These are phyloP conservation scores for Hyaloscypha hepaticicola DNA, from an alignment of 495 filamentous ascomycete species.

Conservation along the genomic window DNA sequence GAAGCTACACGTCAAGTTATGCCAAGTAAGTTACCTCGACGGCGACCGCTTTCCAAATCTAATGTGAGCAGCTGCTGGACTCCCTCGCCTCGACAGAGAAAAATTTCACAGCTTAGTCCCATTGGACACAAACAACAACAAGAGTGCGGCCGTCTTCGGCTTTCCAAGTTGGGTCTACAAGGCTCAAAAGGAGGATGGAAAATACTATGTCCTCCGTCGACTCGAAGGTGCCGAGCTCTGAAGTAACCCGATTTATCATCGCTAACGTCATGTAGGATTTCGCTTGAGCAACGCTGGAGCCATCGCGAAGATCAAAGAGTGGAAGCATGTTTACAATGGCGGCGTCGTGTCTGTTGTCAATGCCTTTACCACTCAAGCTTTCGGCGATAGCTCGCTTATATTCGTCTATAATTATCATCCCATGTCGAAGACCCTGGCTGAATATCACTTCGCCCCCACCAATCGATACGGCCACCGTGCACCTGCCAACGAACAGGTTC, in stretches of 20 bases:
- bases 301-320: slow-evolving; percentile 81
- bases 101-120: slow-evolving; percentile 89
- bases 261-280: slow-evolving; percentile 50
- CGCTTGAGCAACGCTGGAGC: slow-evolving; percentile 86
- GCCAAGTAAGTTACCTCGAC: slow-evolving; percentile 57
- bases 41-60: background rate
- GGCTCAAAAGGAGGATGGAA: slow-evolving; percentile 83
- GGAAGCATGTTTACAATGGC: slow-evolving; percentile 82
- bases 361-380: slow-evolving; percentile 88
- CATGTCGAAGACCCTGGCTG: slow-evolving; percentile 81
- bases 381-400: slow-evolving; percentile 92
- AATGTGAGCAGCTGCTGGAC: slow-evolving; percentile 48
- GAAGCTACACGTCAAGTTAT: slow-evolving; percentile 83
- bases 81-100: slow-evolving; percentile 80
- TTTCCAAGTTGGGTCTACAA: slow-evolving; percentile 94
- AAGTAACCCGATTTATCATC: slow-evolving; percentile 4
- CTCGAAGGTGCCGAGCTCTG: slow-evolving; percentile 61
- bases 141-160: slow-evolving; percentile 72
- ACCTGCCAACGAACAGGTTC: slow-evolving; percentile 61
- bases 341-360: slow-evolving; percentile 86
- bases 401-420: slow-evolving; percentile 95
- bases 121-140: slow-evolving; percentile 78
- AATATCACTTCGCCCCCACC: slow-evolving; percentile 69
- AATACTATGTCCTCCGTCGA: slow-evolving; percentile 77
- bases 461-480: slow-evolving; percentile 49